Percentiles rank a stretch among this genome's conserved stretches.
Evolutionary conservation across 73 alveolate species (phyloP).

Genomic region (Tetrahymena malaccensis): DNA sequence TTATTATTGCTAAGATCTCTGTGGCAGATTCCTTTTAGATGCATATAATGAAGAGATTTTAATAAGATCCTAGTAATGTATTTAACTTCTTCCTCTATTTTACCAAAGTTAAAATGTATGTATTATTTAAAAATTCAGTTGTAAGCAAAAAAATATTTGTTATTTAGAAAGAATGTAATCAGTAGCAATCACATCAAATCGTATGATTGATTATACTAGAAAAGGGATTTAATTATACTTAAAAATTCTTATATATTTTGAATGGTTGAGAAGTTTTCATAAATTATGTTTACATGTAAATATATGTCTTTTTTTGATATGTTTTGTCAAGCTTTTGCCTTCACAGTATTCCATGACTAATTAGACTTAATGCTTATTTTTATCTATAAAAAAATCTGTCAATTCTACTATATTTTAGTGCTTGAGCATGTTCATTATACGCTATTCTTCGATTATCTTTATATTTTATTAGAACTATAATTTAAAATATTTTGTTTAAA

Average conservation of each 20-base stretch:
- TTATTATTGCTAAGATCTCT: not conserved
- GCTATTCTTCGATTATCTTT: not conserved
- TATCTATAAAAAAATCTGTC: not conserved
- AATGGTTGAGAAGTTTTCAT: not conserved
- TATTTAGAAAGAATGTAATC: too few species aligned
- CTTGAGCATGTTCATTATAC: not conserved
- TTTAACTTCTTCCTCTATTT: not conserved
- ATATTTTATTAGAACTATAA: not conserved
- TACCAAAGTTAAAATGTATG: not conserved
- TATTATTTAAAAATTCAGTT: not conserved
- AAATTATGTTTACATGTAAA: not conserved
- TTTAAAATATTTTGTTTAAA: not conserved
- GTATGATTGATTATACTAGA: not conserved
- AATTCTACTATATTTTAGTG: not conserved
- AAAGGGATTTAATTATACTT: too few species aligned
- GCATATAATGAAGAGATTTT: not conserved
- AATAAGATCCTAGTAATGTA: not conserved
- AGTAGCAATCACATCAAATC: too few species aligned
- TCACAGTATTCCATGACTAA: not conserved
- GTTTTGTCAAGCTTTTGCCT: not conserved
- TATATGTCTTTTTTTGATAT: not conserved
- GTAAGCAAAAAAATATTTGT: not conserved
- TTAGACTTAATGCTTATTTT: not conserved
- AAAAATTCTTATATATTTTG: not conserved
- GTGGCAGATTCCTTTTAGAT: not conserved